These are phyloP conservation scores for Phytophthora sp. DNA, from an alignment of 352 stramenopile species.

Conservation along the genomic window DNA sequence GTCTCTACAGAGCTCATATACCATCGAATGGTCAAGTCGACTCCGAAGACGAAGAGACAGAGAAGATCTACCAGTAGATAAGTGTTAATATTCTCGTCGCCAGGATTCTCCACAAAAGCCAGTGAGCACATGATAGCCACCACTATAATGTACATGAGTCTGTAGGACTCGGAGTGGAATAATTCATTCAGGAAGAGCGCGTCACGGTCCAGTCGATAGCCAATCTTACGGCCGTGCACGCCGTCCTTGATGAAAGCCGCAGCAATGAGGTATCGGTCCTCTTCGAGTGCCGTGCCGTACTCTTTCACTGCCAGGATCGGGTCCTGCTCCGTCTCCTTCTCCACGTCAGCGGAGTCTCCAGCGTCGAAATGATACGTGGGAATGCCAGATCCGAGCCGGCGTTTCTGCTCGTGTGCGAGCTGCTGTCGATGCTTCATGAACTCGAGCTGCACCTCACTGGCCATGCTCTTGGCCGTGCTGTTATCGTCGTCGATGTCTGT, in stretches of 20 bases:
- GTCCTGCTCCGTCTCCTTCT: conserved; percentile 34
- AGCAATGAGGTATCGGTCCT: conserved; percentile 79
- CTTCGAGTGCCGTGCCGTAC: conserved; percentile 44
- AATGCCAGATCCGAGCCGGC: conserved; percentile 40
- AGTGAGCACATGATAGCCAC: conserved; percentile 66
- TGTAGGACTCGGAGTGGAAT: conserved; percentile 80
- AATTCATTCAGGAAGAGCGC: conserved; percentile 72
- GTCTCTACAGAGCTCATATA: conserved; percentile 86
- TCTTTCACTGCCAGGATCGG: conserved; percentile 36
- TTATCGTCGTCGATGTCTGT: conserved; percentile 81
- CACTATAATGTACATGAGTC: conserved; percentile 73
- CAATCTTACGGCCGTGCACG: conserved; percentile 86
- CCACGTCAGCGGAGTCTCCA: conserved; percentile 11
- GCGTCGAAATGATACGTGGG: conserved; percentile 50
- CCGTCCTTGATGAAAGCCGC: conserved; percentile 83
- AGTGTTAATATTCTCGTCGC: conserved; percentile 52
- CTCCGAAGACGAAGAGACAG: conserved; percentile 64
- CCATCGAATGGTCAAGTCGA: conserved; percentile 78
- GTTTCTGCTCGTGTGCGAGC: conserved; percentile 48
- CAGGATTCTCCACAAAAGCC: conserved; percentile 69
- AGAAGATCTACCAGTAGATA: conserved; percentile 71
- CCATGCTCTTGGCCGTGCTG: conserved; percentile 86
- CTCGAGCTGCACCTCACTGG: conserved; percentile 74
- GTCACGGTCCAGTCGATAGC: conserved; percentile 73
- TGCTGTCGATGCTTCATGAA: conserved; percentile 69